Evolutionary conservation across 2,329 filamentous ascomycete genomes (phyloP), one percentile per base, ranked within the genome.

Genomic region (Cladophialophora carrionii): DNA sequence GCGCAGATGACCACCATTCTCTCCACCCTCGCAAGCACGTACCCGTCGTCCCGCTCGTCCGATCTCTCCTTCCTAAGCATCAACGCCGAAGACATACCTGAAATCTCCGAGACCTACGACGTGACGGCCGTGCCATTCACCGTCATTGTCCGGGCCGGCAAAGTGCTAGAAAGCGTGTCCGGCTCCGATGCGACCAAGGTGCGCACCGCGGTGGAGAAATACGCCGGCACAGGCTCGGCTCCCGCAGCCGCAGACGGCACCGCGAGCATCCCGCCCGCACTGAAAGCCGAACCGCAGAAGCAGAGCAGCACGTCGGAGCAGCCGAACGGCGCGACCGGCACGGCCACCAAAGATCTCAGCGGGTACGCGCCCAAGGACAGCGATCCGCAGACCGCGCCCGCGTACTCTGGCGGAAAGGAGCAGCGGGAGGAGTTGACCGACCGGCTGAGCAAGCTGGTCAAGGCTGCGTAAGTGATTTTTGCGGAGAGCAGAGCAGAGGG

Each of bases 91-190:
- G 93, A 97, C 71, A 84, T 98, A 51, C 90, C 90, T 72, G 93
- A 98, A 68, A 86, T 98, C 72, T 93, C 90, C 72, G 95, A 99
- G 80, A 83, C 86, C 48, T 98, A 97, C 84, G 90, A 97, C 73
- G 94, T 99, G 60, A 93, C 92, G 3, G 93, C 94, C 5, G 95
- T 99, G 14, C 95, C 95, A 0, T 96, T 91, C 78, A 86, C 98
- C 29, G 91, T 96, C 31, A 85, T 98, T 49, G 83, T 94, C 73
- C 88, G 89, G 71, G 86, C 88, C 73, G 87, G 88, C 69, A 81
- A 90, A 74, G 86, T 92, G 14, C 79, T 98, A 65, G 91, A 97
- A 78, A 90, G 89, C 3, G 88, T 99, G 68, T 94, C 90, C 71
- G 95, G 95, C 64, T 95, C 90, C 77, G 95, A 96, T 77, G 92